phyloP scores from a whole-genome alignment of 139 green algal genomes.

The Microglena sp. region DNA sequence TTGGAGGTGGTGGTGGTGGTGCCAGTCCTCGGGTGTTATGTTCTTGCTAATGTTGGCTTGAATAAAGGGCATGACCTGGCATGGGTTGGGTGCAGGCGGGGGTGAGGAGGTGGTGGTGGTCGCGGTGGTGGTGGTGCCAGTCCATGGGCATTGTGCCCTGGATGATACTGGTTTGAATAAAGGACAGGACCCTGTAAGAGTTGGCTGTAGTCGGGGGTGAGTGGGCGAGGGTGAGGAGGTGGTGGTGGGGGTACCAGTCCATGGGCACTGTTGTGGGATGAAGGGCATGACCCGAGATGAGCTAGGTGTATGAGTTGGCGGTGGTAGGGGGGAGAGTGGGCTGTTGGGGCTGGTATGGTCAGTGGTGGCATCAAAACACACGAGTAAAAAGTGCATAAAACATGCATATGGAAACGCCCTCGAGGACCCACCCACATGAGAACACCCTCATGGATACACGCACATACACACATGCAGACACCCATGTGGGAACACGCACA shows the following conservation, averaged over 20 bases:
- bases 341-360: no score
- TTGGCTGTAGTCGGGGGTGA: neutral
- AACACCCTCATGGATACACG: no score
- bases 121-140: neutral
- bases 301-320: neutral
- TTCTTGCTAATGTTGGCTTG: constrained; percentile 77
- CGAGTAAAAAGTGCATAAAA: neutral
- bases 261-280: constrained; percentile 36
- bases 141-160: constrained; percentile 29
- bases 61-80: constrained; percentile 63
- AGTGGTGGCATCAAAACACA: no score
- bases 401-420: no score
- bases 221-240: neutral
- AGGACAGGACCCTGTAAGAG: constrained; percentile 50
- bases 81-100: neutral
- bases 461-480: no score
- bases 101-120: neutral
- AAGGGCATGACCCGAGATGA: constrained; percentile 54
- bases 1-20: neutral
- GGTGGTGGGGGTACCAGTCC: constrained; percentile 1
- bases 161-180: constrained; percentile 74
- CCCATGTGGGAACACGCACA: no score
- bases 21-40: constrained; percentile 6
- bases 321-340: no score
- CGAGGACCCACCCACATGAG: no score